A percentile compares a stretch with the other conserved stretches of the same genome.
phyloP scores from a whole-genome alignment of 805 yeast species.

The Grigorovia transvaalensis region DNA sequence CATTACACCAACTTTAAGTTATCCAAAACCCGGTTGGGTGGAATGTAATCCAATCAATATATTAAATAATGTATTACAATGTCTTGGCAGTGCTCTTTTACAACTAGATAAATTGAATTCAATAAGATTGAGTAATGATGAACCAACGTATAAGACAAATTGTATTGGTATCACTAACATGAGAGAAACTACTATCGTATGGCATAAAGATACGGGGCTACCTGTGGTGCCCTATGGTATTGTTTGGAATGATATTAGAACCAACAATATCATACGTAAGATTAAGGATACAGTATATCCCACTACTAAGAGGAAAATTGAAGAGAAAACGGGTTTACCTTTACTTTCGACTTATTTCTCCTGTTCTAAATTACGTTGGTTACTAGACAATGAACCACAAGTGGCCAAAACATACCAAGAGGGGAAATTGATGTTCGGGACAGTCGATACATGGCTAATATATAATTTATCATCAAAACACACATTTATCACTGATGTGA shows the following conservation, averaged over 20 bases:
- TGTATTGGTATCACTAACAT: slow-evolving; percentile 88
- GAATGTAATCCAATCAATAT: slow-evolving; percentile 85
- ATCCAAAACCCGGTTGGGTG: slow-evolving; percentile 86
- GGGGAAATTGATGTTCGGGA: slow-evolving; percentile 83
- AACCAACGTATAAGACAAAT: slow-evolving; percentile 49
- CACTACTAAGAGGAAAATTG: slow-evolving; percentile 46
- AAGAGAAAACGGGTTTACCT: slow-evolving; percentile 71
- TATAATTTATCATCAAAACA: slow-evolving; percentile 68
- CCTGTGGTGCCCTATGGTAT: slow-evolving; percentile 77
- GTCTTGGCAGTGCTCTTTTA: slow-evolving; percentile 57
- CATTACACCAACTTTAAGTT: slow-evolving; percentile 56
- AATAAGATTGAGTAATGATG: slow-evolving; percentile 33
- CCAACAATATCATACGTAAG: slow-evolving; percentile 57
- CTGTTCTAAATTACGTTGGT: slow-evolving; percentile 83
- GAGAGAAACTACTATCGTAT: slow-evolving; percentile 87
- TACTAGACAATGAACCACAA: slow-evolving; percentile 64
- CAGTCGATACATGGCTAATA: slow-evolving; percentile 89
- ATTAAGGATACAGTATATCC: slow-evolving; percentile 44
- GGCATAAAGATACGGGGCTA: slow-evolving; percentile 75
- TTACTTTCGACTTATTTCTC: slow-evolving; percentile 78
- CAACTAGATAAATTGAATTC: slow-evolving; percentile 48
- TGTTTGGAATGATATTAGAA: slow-evolving; percentile 94
- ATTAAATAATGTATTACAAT: slow-evolving; percentile 59
- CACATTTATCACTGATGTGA: slow-evolving; percentile 70
- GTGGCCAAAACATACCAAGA: slow-evolving; percentile 59